Evolutionary conservation across 306 rosid species (phyloP), one percentile per base, ranked within the genome.

Genomic region (Prunus padus): DNA sequence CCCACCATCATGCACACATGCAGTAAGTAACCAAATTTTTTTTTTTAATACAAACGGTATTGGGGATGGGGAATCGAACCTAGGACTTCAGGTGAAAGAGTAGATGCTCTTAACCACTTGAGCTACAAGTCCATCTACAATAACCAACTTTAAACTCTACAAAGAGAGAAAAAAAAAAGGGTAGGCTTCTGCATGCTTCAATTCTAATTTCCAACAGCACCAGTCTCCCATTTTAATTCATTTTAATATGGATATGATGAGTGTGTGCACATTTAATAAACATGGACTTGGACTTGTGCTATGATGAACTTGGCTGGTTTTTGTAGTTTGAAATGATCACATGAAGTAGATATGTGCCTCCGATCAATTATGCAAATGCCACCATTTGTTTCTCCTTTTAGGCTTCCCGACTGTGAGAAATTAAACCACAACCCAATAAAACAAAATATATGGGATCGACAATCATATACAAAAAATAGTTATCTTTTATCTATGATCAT

Each of bases 341-440:
- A n/a, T n/a, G n/a, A n/a, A n/a, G n/a, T n/a, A 26, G 19, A 15
- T 37, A 65, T 14, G 33, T 37, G 37, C 50, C 61, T 72, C 55
- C 14, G 4, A 15, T 28, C n/a, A 23, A 72, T 26, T 57, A 42
- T 72, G 44, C 68, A 55, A 52, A 70, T 57, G 26, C 49, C 23
- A 15, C 20, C 19, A 4, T 51, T 49, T 25, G 37, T 44, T 26
- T 22, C 61, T 54, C 22, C 84, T 72, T 66, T 22, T 37, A 46
- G n/a, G 65, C 56, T 70, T 54, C n/a, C 72, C 54, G 59, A 66
- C 72, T 66, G 51, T 20, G 67, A 61, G 10, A 20, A 56, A 76
- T 64, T 69, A 26, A 68, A 20, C 31, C 37, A n/a, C n/a, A 62
- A 18, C 1, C 55, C 45, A 67, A 23, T 51, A 49, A 50, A 57